Percentiles rank a stretch among this genome's conserved stretches.
These are phyloP conservation scores for Sphaerobolus stellatus DNA, from an alignment of 1,284 basidiomycete genomes.

Conservation along the genomic window DNA sequence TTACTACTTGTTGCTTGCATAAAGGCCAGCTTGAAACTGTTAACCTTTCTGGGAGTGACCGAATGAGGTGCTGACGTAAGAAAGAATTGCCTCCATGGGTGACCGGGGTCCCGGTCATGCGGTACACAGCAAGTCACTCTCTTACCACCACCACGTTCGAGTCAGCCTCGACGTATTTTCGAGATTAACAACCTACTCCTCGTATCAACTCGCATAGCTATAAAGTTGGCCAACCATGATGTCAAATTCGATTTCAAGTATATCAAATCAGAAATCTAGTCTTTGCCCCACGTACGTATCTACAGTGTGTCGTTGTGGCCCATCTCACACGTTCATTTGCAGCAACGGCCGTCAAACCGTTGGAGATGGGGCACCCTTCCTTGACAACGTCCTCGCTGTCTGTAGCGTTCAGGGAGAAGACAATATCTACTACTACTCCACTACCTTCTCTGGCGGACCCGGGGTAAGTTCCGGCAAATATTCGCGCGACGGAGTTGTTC, in stretches of 20 bases:
- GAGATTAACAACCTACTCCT: neutral
- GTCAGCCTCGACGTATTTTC: neutral
- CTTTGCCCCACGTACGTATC: conserved; percentile 79
- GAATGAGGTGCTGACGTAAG: neutral
- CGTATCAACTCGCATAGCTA: conserved; percentile 16
- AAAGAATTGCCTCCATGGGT: conserved; percentile 3
- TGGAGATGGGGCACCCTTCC: conserved; percentile 86
- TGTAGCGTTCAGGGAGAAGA: conserved; percentile 76
- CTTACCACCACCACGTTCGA: conserved; percentile 1
- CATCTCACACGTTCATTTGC: conserved; percentile 20
- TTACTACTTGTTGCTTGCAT: neutral
- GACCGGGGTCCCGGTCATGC: conserved; percentile 11
- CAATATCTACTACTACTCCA: conserved; percentile 84
- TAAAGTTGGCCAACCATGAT: conserved; percentile 82
- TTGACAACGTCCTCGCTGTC: conserved; percentile 81
- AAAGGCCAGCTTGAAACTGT: too few relatives aligned
- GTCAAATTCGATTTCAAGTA: conserved; percentile 66
- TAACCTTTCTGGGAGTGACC: neutral
- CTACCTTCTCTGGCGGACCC: conserved; percentile 85
- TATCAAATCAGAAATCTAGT: conserved; percentile 78
- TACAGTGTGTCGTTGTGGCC: conserved; percentile 25
- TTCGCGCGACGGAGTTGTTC: conserved; percentile 3
- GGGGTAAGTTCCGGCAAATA: conserved; percentile 51
- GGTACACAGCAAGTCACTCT: conserved; percentile 1
- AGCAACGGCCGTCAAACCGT: conserved; percentile 92